Percentiles rank a stretch among this genome's conserved stretches.
Conservation (phyloP, 768 basidiomycete genomes). For the Harrya chromipes region DNA sequence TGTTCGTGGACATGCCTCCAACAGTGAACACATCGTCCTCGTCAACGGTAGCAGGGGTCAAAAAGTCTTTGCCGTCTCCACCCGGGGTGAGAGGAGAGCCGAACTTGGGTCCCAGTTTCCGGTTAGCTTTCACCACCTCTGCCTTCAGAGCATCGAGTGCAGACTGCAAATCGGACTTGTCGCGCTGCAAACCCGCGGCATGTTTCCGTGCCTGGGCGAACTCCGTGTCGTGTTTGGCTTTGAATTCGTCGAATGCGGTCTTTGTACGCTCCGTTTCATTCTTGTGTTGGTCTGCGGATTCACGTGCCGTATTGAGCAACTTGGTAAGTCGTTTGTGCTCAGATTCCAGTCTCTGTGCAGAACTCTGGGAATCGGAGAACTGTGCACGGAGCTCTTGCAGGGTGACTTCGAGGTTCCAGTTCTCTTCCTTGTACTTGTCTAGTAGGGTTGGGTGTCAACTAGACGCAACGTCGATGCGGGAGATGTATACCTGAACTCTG, state of each 20-base stretch:
- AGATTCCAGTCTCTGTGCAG: conserved; percentile 66
- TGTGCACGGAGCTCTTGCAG: conserved; percentile 82
- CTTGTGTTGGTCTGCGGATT: conserved; percentile 80
- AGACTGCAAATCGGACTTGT: conserved; percentile 89
- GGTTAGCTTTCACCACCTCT: conserved; percentile 63
- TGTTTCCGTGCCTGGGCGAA: conserved; percentile 88
- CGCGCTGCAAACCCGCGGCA: conserved; percentile 82
- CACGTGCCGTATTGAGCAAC: conserved; percentile 67
- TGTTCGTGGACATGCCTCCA: conserved; percentile 60
- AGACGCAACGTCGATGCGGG: neutral
- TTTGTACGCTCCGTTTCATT: conserved; percentile 77
- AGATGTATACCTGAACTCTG: conserved; percentile 63
- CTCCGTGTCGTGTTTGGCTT: conserved; percentile 91
- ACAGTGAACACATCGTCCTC: conserved; percentile 67
- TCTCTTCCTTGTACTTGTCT: conserved; percentile 98
- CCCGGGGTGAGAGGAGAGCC: conserved; percentile 76
- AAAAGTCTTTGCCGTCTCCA: conserved; percentile 41
- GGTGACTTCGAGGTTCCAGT: conserved; percentile 96
- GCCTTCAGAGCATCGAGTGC: conserved; percentile 72
- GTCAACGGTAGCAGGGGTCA: conserved; percentile 54
- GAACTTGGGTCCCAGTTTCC: conserved; percentile 55
- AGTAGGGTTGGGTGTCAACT: conserved; percentile 6
- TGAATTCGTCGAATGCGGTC: conserved; percentile 64
- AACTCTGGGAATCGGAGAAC: conserved; percentile 60
- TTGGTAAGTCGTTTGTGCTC: conserved; percentile 83